These are phyloP conservation scores for Chenopodium suecicum DNA, from an alignment of 148 eudicot species.

Conservation along the genomic window DNA sequence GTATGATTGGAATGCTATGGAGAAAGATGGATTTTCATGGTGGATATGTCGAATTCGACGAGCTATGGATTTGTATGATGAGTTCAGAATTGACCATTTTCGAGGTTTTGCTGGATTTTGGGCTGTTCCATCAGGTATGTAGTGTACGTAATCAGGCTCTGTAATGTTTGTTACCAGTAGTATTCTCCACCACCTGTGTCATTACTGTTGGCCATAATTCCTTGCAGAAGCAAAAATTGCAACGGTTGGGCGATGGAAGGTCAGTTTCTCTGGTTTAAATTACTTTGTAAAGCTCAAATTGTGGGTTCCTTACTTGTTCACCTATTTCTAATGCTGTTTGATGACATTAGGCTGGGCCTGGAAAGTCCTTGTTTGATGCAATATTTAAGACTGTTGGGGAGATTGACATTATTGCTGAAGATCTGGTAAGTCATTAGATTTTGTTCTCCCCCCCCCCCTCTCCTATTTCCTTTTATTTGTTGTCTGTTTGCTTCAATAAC, in stretches of 20 bases:
- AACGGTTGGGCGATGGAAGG: conserved; percentile 84
- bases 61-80: conserved; percentile 82
- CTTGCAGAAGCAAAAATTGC: conserved; percentile 85
- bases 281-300: conserved; percentile 6
- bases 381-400: conserved; percentile 65
- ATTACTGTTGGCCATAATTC: not conserved
- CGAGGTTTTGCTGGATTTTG: conserved; percentile 98
- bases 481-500: not conserved
- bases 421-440: conserved; percentile 59
- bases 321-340: conserved; percentile 30
- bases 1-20: conserved; percentile 95
- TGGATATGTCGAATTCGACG: conserved; percentile 78
- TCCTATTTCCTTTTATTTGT: not conserved
- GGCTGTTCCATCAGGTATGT: conserved; percentile 94
- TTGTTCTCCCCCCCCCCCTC: not conserved
- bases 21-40: conserved; percentile 85
- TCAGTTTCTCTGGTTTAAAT: conserved; percentile 31
- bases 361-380: conserved; percentile 81
- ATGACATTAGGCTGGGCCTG: conserved; percentile 91
- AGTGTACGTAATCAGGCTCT: conserved; percentile 16
- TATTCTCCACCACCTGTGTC: not conserved
- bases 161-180: not conserved
- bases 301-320: not conserved
- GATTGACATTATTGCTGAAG: conserved; percentile 91
- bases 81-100: conserved; percentile 96